A percentile compares a stretch with the other conserved stretches of the same genome.
These are phyloP conservation scores for Bauhinia variegata DNA, from an alignment of 306 rosid species.

Conservation along the genomic window DNA sequence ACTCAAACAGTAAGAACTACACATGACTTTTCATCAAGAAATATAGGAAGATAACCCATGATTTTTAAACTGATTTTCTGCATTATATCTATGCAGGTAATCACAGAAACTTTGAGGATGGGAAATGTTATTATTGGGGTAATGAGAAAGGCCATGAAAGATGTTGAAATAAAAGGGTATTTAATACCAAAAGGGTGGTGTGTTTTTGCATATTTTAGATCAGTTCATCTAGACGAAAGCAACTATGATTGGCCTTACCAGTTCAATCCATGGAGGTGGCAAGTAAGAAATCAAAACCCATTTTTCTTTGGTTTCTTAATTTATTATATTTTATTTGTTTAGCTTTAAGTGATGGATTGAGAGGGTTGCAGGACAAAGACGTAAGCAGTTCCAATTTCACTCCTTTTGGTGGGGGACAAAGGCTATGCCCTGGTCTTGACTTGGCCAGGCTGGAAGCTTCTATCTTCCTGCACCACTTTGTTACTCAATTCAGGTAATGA, in stretches of 20 bases:
- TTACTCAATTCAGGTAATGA: constrained; percentile 82
- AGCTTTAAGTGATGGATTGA: constrained; percentile 27
- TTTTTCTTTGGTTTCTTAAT: neutral
- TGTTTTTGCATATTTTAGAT: constrained; percentile 75
- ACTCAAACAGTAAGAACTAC: constrained; percentile 70
- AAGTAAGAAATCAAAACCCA: constrained; percentile 52
- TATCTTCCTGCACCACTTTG: constrained; percentile 80
- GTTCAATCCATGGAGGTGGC: constrained; percentile 99
- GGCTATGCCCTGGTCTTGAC: constrained; percentile 95
- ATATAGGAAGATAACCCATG: neutral
- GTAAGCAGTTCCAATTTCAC: constrained; percentile 70
- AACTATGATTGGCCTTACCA: constrained; percentile 74
- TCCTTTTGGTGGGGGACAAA: constrained; percentile 97
- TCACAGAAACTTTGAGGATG: constrained; percentile 83
- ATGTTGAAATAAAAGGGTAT: constrained; percentile 81
- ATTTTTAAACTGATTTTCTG: neutral
- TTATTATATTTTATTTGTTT: constrained; percentile 3
- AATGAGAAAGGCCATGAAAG: constrained; percentile 88
- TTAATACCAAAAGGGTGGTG: constrained; percentile 90
- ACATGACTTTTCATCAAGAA: constrained; percentile 10
- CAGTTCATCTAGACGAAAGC: constrained; percentile 87
- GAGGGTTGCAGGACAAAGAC: constrained; percentile 65
- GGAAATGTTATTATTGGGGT: constrained; percentile 84
- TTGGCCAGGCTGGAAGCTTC: constrained; percentile 91
- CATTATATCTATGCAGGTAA: constrained; percentile 57